Percentiles rank a stretch among this genome's conserved stretches.
Conservation (phyloP, 2,329 filamentous ascomycete genomes). For the Calonectria multiphialidica region DNA sequence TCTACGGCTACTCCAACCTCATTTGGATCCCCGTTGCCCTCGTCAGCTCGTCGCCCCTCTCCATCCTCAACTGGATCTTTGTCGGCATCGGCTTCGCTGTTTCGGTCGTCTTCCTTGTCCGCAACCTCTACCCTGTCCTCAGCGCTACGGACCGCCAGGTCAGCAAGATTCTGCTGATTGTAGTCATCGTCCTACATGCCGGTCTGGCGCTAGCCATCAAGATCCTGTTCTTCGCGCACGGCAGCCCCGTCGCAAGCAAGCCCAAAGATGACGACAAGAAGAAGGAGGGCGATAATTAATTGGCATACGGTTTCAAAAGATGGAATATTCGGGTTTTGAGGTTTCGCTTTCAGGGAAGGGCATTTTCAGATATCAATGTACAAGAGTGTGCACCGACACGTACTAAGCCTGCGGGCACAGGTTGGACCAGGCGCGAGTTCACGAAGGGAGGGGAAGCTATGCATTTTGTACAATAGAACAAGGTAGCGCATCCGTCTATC, state of each 20-base stretch:
- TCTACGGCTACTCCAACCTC: slow-evolving; percentile 97
- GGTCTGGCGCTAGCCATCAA: slow-evolving; percentile 96
- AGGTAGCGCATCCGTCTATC: slow-evolving; percentile 13
- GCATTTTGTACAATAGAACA: slow-evolving; percentile 29
- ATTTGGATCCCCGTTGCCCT: slow-evolving; percentile 97
- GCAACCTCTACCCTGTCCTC: slow-evolving; percentile 91
- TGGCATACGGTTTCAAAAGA: slow-evolving; percentile 31
- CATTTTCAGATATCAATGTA: slow-evolving; percentile 11
- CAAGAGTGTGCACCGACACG: slow-evolving; percentile 9
- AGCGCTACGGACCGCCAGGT: slow-evolving; percentile 93
- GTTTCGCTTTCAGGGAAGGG: slow-evolving; percentile 14
- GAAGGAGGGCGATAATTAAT: slow-evolving; percentile 28
- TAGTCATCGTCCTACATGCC: slow-evolving; percentile 87
- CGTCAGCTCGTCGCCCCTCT: slow-evolving; percentile 89
- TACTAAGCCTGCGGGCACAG: slow-evolving; percentile 33
- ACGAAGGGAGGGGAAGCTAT: neutral
- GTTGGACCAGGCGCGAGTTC: slow-evolving; percentile 7
- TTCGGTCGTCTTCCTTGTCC: slow-evolving; percentile 85
- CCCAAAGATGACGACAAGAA: slow-evolving; percentile 41
- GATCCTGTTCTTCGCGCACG: slow-evolving; percentile 93
- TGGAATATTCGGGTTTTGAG: neutral
- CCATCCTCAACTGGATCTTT: slow-evolving; percentile 92
- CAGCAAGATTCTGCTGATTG: slow-evolving; percentile 86
- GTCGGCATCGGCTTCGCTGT: slow-evolving; percentile 87
- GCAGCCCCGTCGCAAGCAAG: slow-evolving; percentile 64